Evolutionary conservation across 768 basidiomycete genomes (phyloP), one percentile per base, ranked within the genome.

Genomic region (Tephrocybe sp.): DNA sequence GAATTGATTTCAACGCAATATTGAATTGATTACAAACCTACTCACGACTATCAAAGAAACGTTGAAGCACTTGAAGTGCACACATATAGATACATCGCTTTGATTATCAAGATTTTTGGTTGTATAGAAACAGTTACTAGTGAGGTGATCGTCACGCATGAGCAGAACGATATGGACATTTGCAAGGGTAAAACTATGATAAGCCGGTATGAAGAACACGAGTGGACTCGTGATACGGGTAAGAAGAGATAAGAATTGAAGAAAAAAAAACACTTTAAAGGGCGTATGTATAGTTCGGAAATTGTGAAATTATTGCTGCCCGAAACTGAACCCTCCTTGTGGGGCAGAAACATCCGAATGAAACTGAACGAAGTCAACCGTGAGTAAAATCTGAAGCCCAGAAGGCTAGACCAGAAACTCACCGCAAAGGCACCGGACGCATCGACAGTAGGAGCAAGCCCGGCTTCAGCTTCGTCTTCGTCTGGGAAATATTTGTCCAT

Each of bases 401-500:
- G 46, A 34, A 30, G 19, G 49, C 47, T 7, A 26, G 53, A 39
- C 31, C 6, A 51, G 47, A 38, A 7, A 72, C 85, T 60, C 67
- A 90, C 89, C 51, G 86, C 82, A 68, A 88, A 90, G 9, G 82
- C 79, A 58, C 87, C 89, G 25, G 81, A 72, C 21, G 86, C 72
- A 55, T 91, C 87, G 11, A 91, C 84, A 36, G 78, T 81, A 15
- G 91, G 82, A n/a, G 84, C 86, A 60, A 92, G 86, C 18, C 82
- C 87, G 44, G 90, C 84, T 63, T 92, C 92, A 44, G 90, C 79
- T 40, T 95, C 96, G 65, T 98, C 96, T 63, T 98, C 96, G 55
- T 95, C 93, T 27, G 94, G 92, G 88, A 96, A 97, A 76, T 96
- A 97, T 65, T 95, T 95, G 74, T 92, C 89, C 89, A 92, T 92